Percentiles rank a stretch among this genome's conserved stretches.
These are phyloP conservation scores for thale cress (Arabidopsis thaliana) DNA, from an alignment of 345 rosid genomes.

Conservation along the genomic window DNA sequence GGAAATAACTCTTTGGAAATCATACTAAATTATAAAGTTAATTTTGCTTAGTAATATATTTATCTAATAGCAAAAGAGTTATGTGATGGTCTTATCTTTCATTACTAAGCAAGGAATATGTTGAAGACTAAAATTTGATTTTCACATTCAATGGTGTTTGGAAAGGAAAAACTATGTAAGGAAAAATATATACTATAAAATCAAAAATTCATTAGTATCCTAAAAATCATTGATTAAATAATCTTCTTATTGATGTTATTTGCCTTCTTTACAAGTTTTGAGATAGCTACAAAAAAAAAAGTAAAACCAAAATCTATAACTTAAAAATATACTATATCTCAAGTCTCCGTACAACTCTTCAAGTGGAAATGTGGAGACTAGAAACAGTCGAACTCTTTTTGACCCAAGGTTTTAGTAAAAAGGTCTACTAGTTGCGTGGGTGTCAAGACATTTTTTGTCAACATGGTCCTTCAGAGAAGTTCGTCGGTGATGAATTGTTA, in stretches of 20 bases:
- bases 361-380: background rate
- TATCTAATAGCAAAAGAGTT: too few relatives aligned
- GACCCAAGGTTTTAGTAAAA: background rate
- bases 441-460: background rate
- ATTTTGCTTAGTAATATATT: background rate
- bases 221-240: background rate
- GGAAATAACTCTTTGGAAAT: conserved; percentile 3
- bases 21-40: background rate
- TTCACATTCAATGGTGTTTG: background rate
- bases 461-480: background rate
- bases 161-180: background rate
- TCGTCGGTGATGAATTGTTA: background rate
- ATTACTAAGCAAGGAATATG: conserved; percentile 1
- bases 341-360: background rate
- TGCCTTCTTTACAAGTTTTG: background rate
- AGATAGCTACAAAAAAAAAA: background rate
- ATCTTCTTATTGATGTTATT: too few relatives aligned
- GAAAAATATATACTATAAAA: background rate
- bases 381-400: background rate
- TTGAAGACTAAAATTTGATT: background rate
- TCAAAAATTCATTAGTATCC: background rate
- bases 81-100: too few relatives aligned
- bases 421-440: background rate
- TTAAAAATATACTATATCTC: background rate
- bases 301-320: background rate